A percentile compares a stretch with the other conserved stretches of the same genome.
These are phyloP conservation scores for Quercus tomentella DNA, from an alignment of 331 rosid species.

Conservation along the genomic window DNA sequence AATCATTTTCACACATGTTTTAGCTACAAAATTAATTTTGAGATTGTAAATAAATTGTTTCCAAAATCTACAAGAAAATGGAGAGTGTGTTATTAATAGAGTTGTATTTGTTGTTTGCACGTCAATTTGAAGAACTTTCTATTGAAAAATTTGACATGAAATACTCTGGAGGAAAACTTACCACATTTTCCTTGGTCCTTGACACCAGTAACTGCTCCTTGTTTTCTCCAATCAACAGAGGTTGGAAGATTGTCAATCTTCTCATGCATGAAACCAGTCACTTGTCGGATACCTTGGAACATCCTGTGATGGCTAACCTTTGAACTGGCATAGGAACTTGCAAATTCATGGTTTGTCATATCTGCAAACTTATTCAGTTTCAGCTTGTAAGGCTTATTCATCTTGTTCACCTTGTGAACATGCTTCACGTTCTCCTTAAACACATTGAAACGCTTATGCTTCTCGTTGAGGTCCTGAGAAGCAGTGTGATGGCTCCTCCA, in stretches of 20 bases:
- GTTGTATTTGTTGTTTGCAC: no score
- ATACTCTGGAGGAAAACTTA: not conserved
- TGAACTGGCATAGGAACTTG: slow-evolving; percentile 3
- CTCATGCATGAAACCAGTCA: slow-evolving; percentile 1
- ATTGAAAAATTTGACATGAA: no score
- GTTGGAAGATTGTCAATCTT: slow-evolving; percentile 3
- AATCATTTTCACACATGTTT: no score
- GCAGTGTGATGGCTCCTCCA: slow-evolving; percentile 14
- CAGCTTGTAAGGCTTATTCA: slow-evolving; percentile 15
- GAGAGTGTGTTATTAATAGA: no score
- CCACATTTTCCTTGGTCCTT: slow-evolving; percentile 10
- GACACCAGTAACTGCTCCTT: not conserved
- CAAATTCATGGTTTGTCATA: slow-evolving; percentile 16
- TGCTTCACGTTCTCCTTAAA: slow-evolving; percentile 19
- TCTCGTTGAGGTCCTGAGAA: not conserved
- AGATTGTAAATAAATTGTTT: no score
- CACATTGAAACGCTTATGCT: slow-evolving; percentile 10
- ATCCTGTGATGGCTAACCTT: slow-evolving; percentile 8
- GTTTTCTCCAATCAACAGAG: slow-evolving; percentile 14
- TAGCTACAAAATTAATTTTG: no score
- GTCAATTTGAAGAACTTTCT: no score
- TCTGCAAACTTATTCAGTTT: slow-evolving; percentile 13
- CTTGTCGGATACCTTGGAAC: not conserved
- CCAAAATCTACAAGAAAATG: no score
- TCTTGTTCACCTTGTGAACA: slow-evolving; percentile 9